phyloP scores from a whole-genome alignment of 306 rosid species.

The Boehmeria nivea region DNA sequence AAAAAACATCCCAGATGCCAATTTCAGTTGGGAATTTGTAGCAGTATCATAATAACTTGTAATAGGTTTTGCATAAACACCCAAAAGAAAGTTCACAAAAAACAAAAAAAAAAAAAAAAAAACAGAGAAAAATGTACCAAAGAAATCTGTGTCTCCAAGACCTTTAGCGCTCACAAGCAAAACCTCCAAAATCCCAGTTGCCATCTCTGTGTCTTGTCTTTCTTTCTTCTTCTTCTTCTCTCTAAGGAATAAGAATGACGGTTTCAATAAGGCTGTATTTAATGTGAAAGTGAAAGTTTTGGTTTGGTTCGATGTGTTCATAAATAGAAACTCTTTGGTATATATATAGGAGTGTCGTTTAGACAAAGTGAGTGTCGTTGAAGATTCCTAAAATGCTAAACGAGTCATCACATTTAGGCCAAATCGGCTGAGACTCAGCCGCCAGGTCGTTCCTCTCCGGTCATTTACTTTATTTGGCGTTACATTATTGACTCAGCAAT shows the following conservation, averaged over 20 bases:
- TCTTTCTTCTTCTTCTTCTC: not conserved
- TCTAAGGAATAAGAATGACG: too few species aligned
- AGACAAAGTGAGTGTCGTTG: not conserved
- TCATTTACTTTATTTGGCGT: not conserved
- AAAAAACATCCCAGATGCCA: not conserved
- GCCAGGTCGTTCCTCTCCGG: not conserved
- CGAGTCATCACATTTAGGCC: not conserved
- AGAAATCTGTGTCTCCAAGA: slow-evolving; percentile 40
- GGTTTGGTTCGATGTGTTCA: not conserved
- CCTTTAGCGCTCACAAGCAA: slow-evolving; percentile 44
- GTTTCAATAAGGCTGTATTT: too few species aligned
- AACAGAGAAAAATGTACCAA: slow-evolving; percentile 34
- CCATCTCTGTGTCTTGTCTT: slow-evolving; percentile 26
- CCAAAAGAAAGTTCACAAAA: not conserved
- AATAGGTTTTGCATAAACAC: not conserved
- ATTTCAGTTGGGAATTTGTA: too few species aligned
- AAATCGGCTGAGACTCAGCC: not conserved
- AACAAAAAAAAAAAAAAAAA: not conserved
- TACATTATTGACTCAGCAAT: not conserved
- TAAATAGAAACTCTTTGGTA: not conserved
- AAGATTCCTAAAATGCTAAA: too few species aligned
- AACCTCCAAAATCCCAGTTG: slow-evolving; percentile 48
- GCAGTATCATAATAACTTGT: not conserved
- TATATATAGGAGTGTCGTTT: not conserved
- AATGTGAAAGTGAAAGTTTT: not conserved